A percentile compares a stretch with the other conserved stretches of the same genome.
phyloP scores from a whole-genome alignment of 306 rosid species.

The Boehmeria nivea region DNA sequence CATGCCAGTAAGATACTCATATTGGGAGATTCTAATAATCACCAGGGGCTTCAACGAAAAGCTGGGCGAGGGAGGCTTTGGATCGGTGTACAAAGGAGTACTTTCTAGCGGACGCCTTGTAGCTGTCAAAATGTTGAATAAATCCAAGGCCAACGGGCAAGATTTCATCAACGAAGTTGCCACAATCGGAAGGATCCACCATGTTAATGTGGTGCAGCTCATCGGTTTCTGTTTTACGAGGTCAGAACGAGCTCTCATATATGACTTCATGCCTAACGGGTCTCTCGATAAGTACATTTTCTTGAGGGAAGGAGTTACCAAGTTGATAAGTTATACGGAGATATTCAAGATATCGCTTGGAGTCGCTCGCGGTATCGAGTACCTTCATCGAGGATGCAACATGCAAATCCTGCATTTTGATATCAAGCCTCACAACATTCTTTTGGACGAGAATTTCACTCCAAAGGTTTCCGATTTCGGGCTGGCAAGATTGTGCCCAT shows the following conservation, averaged over 20 bases:
- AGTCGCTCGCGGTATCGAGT: constrained; percentile 4
- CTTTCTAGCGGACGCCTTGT: not conserved
- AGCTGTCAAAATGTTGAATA: not conserved
- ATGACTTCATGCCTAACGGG: constrained; percentile 2
- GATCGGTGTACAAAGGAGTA: not conserved
- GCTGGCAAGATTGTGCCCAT: constrained; percentile 1
- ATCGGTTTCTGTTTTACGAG: constrained; percentile 3
- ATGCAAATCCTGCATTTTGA: constrained; percentile 13
- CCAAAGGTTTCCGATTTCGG: constrained; percentile 9
- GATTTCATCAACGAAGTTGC: constrained; percentile 6
- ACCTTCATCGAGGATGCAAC: constrained; percentile 7
- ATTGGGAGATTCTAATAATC: not conserved
- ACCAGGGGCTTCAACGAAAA: constrained; percentile 1
- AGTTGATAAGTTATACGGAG: not conserved
- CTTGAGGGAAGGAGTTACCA: not conserved
- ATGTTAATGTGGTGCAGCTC: not conserved
- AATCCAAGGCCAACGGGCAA: constrained; percentile 3
- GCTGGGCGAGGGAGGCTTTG: constrained; percentile 7
- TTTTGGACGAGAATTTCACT: constrained; percentile 5
- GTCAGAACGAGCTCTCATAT: constrained; percentile 1
- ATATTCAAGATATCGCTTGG: not conserved
- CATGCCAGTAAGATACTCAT: not conserved
- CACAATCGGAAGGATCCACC: constrained; percentile 8
- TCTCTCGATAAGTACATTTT: constrained; percentile 3
- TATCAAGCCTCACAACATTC: constrained; percentile 7